These are phyloP conservation scores for Teunomyces pallodes DNA, from an alignment of 805 yeast species.

Conservation along the genomic window DNA sequence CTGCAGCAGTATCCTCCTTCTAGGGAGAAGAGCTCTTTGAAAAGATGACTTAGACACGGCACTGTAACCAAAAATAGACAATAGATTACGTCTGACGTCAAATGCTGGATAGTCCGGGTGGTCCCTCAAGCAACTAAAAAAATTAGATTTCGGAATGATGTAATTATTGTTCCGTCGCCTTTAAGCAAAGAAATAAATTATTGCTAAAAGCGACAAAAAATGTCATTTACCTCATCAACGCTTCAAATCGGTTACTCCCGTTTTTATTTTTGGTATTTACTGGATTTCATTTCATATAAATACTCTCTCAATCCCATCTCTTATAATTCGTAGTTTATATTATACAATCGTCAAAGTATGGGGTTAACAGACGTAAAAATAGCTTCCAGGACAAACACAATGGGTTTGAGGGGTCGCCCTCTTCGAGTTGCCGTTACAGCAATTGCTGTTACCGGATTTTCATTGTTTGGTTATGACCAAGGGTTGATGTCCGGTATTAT, in stretches of 20 bases:
- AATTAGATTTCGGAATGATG: neutral
- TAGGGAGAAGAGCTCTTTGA: too few relatives aligned
- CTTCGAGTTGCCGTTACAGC: slow-evolving; percentile 17
- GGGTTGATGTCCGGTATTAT: slow-evolving; percentile 71
- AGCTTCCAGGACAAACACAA: slow-evolving; percentile 5
- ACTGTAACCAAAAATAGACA: too few relatives aligned
- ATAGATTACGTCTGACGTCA: too few relatives aligned
- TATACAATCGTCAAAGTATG: neutral
- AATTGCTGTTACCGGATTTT: slow-evolving; percentile 30
- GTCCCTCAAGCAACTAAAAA: neutral
- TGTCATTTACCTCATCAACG: neutral
- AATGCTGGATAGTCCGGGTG: neutral
- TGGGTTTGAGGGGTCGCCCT: slow-evolving; percentile 8
- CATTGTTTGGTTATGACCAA: slow-evolving; percentile 70
- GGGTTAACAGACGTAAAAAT: slow-evolving; percentile 1
- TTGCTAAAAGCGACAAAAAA: neutral
- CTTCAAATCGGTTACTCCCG: neutral
- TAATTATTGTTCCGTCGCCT: neutral
- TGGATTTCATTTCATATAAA: neutral
- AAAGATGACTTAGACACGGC: too few relatives aligned
- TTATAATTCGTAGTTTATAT: too few relatives aligned
- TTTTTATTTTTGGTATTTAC: neutral
- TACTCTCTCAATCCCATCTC: neutral
- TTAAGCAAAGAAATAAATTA: too few relatives aligned
- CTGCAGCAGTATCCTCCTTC: too few relatives aligned